Conservation (phyloP, 495 filamentous ascomycete species). For the Staphylotrichum longicolle region DNA sequence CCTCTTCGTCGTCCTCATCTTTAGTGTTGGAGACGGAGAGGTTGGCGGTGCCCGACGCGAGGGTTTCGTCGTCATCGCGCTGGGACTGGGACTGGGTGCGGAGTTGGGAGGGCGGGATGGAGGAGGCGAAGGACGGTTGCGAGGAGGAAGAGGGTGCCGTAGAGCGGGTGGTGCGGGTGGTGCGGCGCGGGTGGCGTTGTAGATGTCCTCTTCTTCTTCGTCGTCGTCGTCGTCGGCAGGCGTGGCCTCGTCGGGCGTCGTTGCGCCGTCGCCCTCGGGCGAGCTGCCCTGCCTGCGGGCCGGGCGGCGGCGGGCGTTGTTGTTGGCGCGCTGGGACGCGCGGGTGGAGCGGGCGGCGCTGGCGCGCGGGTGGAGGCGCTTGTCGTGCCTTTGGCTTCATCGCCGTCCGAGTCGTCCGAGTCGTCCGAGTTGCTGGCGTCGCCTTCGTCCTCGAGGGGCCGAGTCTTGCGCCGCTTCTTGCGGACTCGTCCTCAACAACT, state of each 20-base stretch:
- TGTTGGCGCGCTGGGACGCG: constrained; percentile 29
- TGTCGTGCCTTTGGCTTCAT: constrained; percentile 36
- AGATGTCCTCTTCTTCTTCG: constrained; percentile 36
- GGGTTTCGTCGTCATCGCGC: constrained; percentile 39
- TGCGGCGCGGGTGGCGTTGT: constrained; percentile 41
- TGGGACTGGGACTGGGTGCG: constrained; percentile 35
- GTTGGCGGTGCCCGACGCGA: constrained; percentile 38
- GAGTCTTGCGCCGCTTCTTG: constrained; percentile 64
- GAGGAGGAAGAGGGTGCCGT: constrained; percentile 34
- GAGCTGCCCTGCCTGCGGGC: constrained; percentile 20
- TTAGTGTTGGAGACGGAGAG: constrained; percentile 33
- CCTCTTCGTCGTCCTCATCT: constrained; percentile 29
- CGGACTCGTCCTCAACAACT: constrained; percentile 84
- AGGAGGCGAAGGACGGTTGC: constrained; percentile 48
- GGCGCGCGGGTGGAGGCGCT: constrained; percentile 21
- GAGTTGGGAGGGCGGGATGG: constrained; percentile 46
- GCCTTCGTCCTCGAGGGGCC: constrained; percentile 38
- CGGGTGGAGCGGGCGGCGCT: constrained; percentile 32
- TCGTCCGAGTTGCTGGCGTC: constrained; percentile 34
- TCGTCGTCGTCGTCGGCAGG: constrained; percentile 22
- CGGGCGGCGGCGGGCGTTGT: constrained; percentile 25
- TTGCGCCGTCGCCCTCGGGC: constrained; percentile 13
- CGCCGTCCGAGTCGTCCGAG: constrained; percentile 28
- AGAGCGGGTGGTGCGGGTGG: constrained; percentile 29
- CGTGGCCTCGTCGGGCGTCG: constrained; percentile 15